Percentiles rank a stretch among this genome's conserved stretches.
Conservation (phyloP, 495 filamentous ascomycete genomes). For the Lichenothelia convexa region DNA sequence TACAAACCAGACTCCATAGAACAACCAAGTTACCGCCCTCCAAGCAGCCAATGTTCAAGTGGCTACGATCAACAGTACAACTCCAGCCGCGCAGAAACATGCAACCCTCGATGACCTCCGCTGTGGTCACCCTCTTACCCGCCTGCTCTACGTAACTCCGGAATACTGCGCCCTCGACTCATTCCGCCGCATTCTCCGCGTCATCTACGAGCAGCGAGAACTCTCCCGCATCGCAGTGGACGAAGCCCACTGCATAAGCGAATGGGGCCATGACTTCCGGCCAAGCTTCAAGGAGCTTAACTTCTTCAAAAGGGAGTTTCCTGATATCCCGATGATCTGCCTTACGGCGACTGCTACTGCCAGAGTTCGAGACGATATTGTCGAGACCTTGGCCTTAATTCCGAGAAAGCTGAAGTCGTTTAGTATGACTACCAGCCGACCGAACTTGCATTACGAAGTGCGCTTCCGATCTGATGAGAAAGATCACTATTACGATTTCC, state of each 20-base stretch:
- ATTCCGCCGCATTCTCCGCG: constrained; percentile 55
- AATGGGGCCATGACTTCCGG: constrained; percentile 98
- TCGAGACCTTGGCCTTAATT: constrained; percentile 51
- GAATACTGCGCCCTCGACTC: constrained; percentile 64
- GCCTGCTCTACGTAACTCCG: constrained; percentile 84
- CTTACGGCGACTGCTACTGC: constrained; percentile 79
- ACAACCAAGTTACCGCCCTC: constrained; percentile 78
- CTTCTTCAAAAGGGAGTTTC: constrained; percentile 68
- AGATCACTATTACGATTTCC: constrained; percentile 48
- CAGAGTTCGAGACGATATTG: constrained; percentile 61
- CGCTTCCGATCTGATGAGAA: constrained; percentile 61
- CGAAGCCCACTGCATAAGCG: constrained; percentile 91
- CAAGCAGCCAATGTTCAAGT: constrained; percentile 56
- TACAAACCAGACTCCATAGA: constrained; percentile 25
- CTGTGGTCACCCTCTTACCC: constrained; percentile 66
- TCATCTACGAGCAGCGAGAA: constrained; percentile 66
- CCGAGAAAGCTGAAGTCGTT: constrained; percentile 45
- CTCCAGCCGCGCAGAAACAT: constrained; percentile 39
- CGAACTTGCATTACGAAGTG: constrained; percentile 84
- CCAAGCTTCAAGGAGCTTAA: constrained; percentile 73
- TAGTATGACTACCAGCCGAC: constrained; percentile 58
- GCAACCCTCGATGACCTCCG: constrained; percentile 61
- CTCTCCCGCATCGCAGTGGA: constrained; percentile 76
- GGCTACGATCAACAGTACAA: constrained; percentile 73
- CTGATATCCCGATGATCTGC: constrained; percentile 73